Evolutionary conservation across 495 filamentous ascomycete species (phyloP).

Genomic region (Daldinia decipiens): DNA sequence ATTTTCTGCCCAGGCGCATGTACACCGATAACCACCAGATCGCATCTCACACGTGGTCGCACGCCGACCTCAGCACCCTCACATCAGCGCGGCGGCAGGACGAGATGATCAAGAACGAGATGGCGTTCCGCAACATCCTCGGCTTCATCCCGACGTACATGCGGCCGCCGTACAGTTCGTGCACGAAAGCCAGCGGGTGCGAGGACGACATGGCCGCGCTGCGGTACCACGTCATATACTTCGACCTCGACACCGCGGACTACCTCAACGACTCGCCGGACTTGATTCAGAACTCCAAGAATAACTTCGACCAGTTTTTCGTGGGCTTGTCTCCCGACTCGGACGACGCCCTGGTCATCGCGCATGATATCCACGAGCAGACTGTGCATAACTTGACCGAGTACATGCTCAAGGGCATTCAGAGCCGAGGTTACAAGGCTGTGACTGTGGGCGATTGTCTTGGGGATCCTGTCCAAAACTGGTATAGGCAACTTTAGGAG

Average conservation of each 20-base stretch:
- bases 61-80: constrained; percentile 69
- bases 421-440: constrained; percentile 59
- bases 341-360: constrained; percentile 53
- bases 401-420: constrained; percentile 68
- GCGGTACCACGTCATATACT: constrained; percentile 72
- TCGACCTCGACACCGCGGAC: constrained; percentile 75
- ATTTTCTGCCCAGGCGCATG: constrained; percentile 60
- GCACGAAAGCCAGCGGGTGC: constrained; percentile 59
- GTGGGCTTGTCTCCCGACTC: constrained; percentile 29
- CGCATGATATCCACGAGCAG: constrained; percentile 74
- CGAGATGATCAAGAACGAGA: constrained; percentile 75
- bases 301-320: constrained; percentile 62
- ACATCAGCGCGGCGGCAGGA: constrained; percentile 57
- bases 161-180: constrained; percentile 75
- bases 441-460: constrained; percentile 58
- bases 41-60: constrained; percentile 80
- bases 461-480: constrained; percentile 51
- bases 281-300: constrained; percentile 69
- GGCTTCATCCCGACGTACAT: constrained; percentile 80
- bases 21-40: constrained; percentile 72
- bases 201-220: constrained; percentile 61
- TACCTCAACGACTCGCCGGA: constrained; percentile 66
- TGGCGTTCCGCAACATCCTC: constrained; percentile 73
- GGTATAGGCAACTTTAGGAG: constrained; percentile 52
- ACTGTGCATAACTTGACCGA: constrained; percentile 73